These are phyloP conservation scores for Conringia planisiliqua DNA, from an alignment of 345 rosid species.

Conservation along the genomic window DNA sequence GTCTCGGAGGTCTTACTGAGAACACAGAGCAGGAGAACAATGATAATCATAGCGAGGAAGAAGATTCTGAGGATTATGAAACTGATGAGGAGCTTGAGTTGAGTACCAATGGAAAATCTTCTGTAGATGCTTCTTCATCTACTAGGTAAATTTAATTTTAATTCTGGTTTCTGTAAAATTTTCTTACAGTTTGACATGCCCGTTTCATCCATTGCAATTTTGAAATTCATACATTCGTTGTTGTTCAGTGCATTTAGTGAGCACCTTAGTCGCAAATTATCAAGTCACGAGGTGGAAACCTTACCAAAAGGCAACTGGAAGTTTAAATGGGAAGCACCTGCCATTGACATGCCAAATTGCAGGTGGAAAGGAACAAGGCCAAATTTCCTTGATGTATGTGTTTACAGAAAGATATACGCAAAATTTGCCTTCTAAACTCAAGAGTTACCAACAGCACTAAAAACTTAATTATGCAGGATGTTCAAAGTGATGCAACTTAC, in stretches of 20 bases:
- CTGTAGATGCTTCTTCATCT: constrained; percentile 23
- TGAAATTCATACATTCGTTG: background rate
- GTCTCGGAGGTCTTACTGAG: constrained; percentile 26
- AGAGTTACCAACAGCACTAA: background rate
- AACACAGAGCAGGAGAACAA: constrained; percentile 25
- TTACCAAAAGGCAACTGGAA: constrained; percentile 57
- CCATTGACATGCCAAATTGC: constrained; percentile 60
- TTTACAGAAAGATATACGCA: background rate
- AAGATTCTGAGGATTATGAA: constrained; percentile 39
- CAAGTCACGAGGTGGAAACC: constrained; percentile 53
- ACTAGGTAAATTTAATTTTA: constrained; percentile 41
- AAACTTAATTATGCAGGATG: constrained; percentile 41
- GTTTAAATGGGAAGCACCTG: constrained; percentile 71
- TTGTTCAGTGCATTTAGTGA: constrained; percentile 58
- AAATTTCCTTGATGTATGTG: constrained; percentile 55
- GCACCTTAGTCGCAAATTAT: constrained; percentile 57
- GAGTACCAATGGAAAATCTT: constrained; percentile 30
- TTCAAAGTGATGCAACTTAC: constrained; percentile 34
- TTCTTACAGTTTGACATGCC: background rate
- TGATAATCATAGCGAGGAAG: constrained; percentile 41
- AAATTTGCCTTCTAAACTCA: background rate
- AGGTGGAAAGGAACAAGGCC: constrained; percentile 72
- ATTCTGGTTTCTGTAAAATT: background rate
- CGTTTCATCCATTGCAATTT: background rate
- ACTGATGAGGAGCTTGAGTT: constrained; percentile 44